phyloP scores from a whole-genome alignment of 2,329 filamentous ascomycete genomes.

The Ploettnerulaceae sp. region DNA sequence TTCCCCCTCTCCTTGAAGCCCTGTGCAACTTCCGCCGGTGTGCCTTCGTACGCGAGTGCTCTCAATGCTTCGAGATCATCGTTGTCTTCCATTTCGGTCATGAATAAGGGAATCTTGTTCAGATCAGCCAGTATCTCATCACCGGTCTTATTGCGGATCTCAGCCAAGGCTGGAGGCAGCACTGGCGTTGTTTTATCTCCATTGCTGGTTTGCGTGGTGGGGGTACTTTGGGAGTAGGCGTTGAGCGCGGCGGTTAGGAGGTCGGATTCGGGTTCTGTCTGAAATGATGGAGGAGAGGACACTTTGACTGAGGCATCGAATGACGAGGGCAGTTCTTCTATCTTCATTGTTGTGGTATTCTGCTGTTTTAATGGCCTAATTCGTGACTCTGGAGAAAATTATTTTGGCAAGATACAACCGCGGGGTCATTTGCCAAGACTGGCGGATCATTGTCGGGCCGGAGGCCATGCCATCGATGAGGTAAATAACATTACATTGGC shows the following conservation, averaged over 20 bases:
- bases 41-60: constrained; percentile 89
- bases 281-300: constrained; percentile 3
- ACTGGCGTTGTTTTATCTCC: constrained; percentile 26
- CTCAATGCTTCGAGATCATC: constrained; percentile 79
- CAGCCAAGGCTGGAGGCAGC: constrained; percentile 55
- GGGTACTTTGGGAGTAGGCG: constrained; percentile 13
- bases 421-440: too few relatives aligned
- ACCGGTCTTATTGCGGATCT: constrained; percentile 48
- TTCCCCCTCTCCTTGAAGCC: constrained; percentile 93
- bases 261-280: constrained; percentile 17
- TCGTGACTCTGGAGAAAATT: too few relatives aligned
- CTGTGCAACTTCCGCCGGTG: constrained; percentile 71
- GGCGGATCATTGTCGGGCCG: too few relatives aligned
- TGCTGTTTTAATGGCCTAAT: background rate
- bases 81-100: constrained; percentile 89
- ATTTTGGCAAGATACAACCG: background rate
- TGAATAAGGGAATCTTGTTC: constrained; percentile 80
- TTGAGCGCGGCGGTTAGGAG: constrained; percentile 31
- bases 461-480: too few relatives aligned
- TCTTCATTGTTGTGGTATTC: constrained; percentile 25
- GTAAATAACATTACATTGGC: too few relatives aligned
- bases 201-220: constrained; percentile 15
- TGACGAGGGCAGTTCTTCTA: constrained; percentile 27
- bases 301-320: constrained; percentile 17
- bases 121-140: constrained; percentile 60